These are phyloP conservation scores for Mytilinidion resinicola DNA, from an alignment of 495 filamentous ascomycete species.

Conservation along the genomic window DNA sequence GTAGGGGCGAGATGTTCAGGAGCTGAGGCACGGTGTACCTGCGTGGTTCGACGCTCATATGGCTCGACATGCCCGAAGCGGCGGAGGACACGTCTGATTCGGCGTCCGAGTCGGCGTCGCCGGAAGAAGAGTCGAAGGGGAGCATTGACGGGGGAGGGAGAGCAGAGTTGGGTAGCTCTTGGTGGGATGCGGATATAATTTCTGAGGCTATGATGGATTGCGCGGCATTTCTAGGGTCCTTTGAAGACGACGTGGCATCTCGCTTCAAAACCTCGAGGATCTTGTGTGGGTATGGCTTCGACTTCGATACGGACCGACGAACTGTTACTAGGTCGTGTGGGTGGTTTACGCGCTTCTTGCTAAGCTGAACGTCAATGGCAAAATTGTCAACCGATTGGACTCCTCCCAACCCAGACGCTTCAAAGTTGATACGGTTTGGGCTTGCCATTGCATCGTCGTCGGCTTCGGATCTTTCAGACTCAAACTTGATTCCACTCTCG, in stretches of 20 bases:
- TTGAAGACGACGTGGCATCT: background rate
- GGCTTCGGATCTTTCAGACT: background rate
- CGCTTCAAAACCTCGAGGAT: conserved; percentile 15
- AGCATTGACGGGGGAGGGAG: conserved; percentile 33
- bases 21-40: conserved; percentile 2
- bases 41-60: background rate
- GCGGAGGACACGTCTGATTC: conserved; percentile 21
- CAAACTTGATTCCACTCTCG: conserved; percentile 11
- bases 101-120: conserved; percentile 22
- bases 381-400: conserved; percentile 65
- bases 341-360: conserved; percentile 30
- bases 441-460: conserved; percentile 5
- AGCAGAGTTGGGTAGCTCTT: conserved; percentile 29
- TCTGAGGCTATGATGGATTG: conserved; percentile 22
- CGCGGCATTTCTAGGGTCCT: background rate
- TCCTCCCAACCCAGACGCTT: conserved; percentile 59
- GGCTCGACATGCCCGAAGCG: conserved; percentile 4
- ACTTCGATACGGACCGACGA: background rate
- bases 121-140: conserved; percentile 28
- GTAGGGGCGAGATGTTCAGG: conserved; percentile 11
- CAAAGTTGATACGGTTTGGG: conserved; percentile 38
- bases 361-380: conserved; percentile 48
- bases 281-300: conserved; percentile 6
- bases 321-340: background rate
- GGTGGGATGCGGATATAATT: conserved; percentile 24